Base-by-base conservation (phyloP, 140 eudicot species). In the Senecio squalidus region DNA sequence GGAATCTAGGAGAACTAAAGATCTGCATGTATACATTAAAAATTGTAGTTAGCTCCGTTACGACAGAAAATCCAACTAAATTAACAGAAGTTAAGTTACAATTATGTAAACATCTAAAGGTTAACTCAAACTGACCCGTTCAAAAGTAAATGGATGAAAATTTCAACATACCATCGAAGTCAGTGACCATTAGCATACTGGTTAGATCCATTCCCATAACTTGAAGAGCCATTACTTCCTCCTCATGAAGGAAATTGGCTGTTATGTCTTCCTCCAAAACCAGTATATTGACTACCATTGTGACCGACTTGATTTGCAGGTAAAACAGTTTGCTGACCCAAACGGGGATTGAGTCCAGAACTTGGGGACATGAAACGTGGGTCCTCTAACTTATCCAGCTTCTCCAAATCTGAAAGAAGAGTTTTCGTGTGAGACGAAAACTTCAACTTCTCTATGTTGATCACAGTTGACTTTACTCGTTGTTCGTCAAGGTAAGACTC, bases 401-500 rank as follows among this genome's bases (percentile, higher is more conserved):
- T 65, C 18, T 82, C 54, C 13, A 48, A 51, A 45, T 66, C 87
- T 50, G 74, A 60, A 25, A 83, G 86, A 29, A 70, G 38, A 68
- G 18, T 25, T 69, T 73, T 81, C 6, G 83, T 75, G 38, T 74
- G 76, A 0, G 89, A 38, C 31, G 66, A 31, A 61, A 74, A 81
- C 21, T 70, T 75, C 9, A 82, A 60, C 80, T 74, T 77, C 65
- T 92, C 96, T 11, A 80, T 89, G 70, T 82, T 84, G 25, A 59
- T 58, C 29, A 82, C 80, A 4, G 80, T 84, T 20, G 89, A 82
- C 66, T 82, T 87, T 9, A 92, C 88, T 25, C 81, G 74, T 59
- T 78, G 86, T 29, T 84, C 93, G 34, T 87, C 95, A 23, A 72
- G 74, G 40, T 65, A 92, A 2, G 69, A 70, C 86, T 87, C 96